Base-by-base conservation (phyloP, 352 stramenopile species). In the Blastocystis hominis region DNA sequence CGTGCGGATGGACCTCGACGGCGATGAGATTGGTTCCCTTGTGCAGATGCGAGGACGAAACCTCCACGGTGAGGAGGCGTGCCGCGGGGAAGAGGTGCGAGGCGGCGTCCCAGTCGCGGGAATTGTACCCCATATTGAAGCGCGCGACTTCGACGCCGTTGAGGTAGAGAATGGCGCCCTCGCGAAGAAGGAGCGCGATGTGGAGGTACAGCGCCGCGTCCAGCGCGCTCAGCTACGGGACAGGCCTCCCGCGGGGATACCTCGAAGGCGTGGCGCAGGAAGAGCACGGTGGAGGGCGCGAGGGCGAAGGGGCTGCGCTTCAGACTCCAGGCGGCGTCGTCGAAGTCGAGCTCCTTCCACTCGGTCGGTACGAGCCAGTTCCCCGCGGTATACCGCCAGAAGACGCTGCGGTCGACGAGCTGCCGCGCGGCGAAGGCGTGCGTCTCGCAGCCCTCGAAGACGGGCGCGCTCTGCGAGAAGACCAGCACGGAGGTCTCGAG, bases 321-420 rank as follows among this genome's bases (percentile, higher is more conserved):
- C 47, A 63, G 47, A 15, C 44, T 66, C 72, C 72, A 84, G 9
- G 17, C 9, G 1, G 17, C 30, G 0, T 30, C 55, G 15, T 84
- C 24, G 24, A 50, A 59, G 6, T 47, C 10, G 24, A 59, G 9
- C 34, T 69, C 38, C 50, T 84, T 56, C 72, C 72, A 84, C 20
- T 61, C 24, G 15, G 17, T 50, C n/a, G 44, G 17, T 2, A 84
- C 13, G 17, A 6, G 13, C 3, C 55, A 38, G 3, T 4, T 0
- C 17, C 34, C 36, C 6, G 68, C 72, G n/a, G 20, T 15, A 47
- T 84, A 84, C 55, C 62, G 13, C 72, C 72, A 84, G 20, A 84
- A 30, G 10, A 53, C n/a, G 38, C 68, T 53, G 36, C 20, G n/a
- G 38, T 47, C 46, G 53, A 64, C 38, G 1, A 84, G 36, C 24